A percentile compares a stretch with the other conserved stretches of the same genome.
Evolutionary conservation across 2,329 filamentous ascomycete species (phyloP).

Genomic region (Pseudogymnoascus pannorum): DNA sequence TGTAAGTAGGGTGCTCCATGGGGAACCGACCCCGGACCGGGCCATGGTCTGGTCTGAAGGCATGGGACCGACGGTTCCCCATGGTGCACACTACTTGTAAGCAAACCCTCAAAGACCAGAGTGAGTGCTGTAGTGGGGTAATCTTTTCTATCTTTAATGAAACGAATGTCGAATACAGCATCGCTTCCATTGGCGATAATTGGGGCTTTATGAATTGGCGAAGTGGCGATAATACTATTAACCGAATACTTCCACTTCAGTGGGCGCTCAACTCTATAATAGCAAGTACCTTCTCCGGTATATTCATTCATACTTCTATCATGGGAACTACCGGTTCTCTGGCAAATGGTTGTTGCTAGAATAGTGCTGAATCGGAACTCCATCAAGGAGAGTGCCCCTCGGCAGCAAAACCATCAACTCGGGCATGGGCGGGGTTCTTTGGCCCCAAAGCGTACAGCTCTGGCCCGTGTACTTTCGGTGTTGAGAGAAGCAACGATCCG

Average conservation of each 20-base stretch:
- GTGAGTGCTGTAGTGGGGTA: constrained; percentile 23
- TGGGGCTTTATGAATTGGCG: constrained; percentile 10
- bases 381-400: constrained; percentile 13
- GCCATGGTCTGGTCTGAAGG: no score
- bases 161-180: constrained; percentile 21
- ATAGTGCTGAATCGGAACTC: not conserved
- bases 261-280: constrained; percentile 21
- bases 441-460: not conserved
- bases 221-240: constrained; percentile 12
- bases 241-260: constrained; percentile 19
- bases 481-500: not conserved
- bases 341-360: not conserved
- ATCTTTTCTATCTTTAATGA: constrained; percentile 21
- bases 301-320: not conserved
- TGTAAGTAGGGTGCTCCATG: no score
- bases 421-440: constrained; percentile 17
- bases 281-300: constrained; percentile 2
- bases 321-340: not conserved
- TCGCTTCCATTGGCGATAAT: constrained; percentile 9
- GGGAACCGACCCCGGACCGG: no score
- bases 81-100: no score
- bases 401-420: constrained; percentile 16
- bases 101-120: constrained; percentile 17
- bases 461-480: not conserved
- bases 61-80: no score